These are phyloP conservation scores for Haplosporangium sp. DNA, from an alignment of 371 early-diverging fungal species.

Conservation along the genomic window DNA sequence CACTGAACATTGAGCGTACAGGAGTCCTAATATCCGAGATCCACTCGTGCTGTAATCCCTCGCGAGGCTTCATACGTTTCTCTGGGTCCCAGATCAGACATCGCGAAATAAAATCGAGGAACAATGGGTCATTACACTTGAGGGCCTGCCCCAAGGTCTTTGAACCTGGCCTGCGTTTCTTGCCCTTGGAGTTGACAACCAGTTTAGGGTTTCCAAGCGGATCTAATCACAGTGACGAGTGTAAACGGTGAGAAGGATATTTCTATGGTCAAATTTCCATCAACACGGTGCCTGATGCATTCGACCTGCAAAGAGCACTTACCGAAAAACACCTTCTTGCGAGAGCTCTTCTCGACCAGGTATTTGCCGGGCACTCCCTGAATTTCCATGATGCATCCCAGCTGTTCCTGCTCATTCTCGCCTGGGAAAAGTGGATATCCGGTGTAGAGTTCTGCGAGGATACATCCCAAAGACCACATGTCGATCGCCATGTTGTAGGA, in stretches of 20 bases:
- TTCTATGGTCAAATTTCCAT: not conserved
- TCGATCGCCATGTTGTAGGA: constrained; percentile 95
- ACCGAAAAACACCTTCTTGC: constrained; percentile 92
- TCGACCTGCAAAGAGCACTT: constrained; percentile 23
- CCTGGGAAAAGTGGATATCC: constrained; percentile 97
- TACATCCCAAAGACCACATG: constrained; percentile 99
- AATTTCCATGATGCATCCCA: constrained; percentile 94
- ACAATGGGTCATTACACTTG: constrained; percentile 75
- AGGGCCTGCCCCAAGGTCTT: constrained; percentile 80
- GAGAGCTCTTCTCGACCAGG: constrained; percentile 79
- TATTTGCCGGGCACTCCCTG: constrained; percentile 84
- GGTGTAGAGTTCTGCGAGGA: constrained; percentile 94
- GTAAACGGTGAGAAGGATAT: not conserved
- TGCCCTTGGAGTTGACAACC: constrained; percentile 89
- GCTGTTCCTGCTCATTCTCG: constrained; percentile 95
- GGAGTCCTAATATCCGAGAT: constrained; percentile 60
- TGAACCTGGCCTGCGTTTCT: constrained; percentile 81
- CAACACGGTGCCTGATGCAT: constrained; percentile 2
- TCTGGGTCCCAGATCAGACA: constrained; percentile 95
- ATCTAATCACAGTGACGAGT: constrained; percentile 60
- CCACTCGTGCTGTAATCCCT: constrained; percentile 86
- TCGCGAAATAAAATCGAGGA: constrained; percentile 86
- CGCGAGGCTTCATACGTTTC: constrained; percentile 87
- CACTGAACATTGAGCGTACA: constrained; percentile 24
- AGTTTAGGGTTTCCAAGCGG: constrained; percentile 75